phyloP scores from a whole-genome alignment of 1,284 basidiomycete species.

The Phellopilus nigrolimitatus region DNA sequence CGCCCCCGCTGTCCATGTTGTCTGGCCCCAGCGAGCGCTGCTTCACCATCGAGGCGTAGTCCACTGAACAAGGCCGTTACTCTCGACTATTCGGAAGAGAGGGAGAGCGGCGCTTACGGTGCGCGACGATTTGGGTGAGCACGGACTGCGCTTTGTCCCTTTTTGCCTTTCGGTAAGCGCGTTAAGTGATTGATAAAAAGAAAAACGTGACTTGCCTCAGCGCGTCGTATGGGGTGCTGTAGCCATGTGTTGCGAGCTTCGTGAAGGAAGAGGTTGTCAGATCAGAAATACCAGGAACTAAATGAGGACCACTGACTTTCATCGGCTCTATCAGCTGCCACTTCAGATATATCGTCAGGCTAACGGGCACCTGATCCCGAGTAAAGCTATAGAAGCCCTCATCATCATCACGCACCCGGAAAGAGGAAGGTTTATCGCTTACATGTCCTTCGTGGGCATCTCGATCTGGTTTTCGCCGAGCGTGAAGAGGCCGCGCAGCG shows the following conservation, averaged over 20 bases:
- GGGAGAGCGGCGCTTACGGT: conserved; percentile 41
- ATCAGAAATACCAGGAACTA: conserved; percentile 14
- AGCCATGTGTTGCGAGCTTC: conserved; percentile 68
- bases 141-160: conserved; percentile 78
- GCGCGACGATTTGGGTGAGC: conserved; percentile 76
- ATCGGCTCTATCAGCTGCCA: conserved; percentile 75
- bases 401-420: too few species aligned
- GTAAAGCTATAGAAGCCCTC: conserved; percentile 76
- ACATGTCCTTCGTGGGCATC: conserved; percentile 83
- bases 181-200: background rate
- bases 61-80: conserved; percentile 30
- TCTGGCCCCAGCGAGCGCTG: conserved; percentile 73
- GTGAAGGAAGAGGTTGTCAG: background rate
- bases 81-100: conserved; percentile 8
- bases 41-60: conserved; percentile 66
- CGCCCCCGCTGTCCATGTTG: conserved; percentile 60
- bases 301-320: conserved; percentile 36
- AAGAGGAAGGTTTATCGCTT: too few species aligned
- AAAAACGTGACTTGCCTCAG: conserved; percentile 31
- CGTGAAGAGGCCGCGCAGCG: conserved; percentile 69
- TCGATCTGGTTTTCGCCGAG: conserved; percentile 77
- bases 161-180: too few species aligned
- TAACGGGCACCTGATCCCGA: conserved; percentile 77
- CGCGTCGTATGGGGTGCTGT: conserved; percentile 76
- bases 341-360: conserved; percentile 75